Conservation (phyloP, 371 early-diverging fungal genomes). For the Mortierella sp. region DNA sequence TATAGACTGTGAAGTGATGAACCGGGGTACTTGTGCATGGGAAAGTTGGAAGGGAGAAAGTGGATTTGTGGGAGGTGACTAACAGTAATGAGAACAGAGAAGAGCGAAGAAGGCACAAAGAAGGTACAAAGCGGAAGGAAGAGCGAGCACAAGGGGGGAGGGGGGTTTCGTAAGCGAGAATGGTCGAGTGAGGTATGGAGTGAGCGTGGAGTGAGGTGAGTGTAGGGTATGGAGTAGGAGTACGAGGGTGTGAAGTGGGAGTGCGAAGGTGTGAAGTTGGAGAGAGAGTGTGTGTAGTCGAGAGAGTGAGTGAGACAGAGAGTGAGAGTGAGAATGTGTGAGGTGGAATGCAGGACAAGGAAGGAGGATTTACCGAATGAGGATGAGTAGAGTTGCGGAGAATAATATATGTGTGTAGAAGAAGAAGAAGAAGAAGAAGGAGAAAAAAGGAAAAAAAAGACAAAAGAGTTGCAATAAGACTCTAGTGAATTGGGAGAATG, state of each 20-base stretch:
- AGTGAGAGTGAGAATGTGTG: background rate
- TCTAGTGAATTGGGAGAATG: background rate
- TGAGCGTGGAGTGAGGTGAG: background rate
- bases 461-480: background rate
- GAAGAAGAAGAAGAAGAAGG: background rate
- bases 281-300: background rate
- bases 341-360: background rate
- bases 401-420: no score
- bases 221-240: background rate
- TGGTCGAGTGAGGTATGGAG: background rate
- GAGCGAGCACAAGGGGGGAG: background rate
- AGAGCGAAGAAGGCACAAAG: background rate
- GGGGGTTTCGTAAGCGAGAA: background rate
- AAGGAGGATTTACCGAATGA: background rate
- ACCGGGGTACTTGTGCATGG: constrained; percentile 2
- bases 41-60: background rate
- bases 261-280: background rate
- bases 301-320: background rate
- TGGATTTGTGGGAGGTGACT: background rate
- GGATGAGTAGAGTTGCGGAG: background rate
- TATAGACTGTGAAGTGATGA: background rate
- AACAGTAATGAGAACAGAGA: background rate
- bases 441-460: background rate
- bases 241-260: background rate
- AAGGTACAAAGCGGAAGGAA: background rate